Percentiles rank a stretch among this genome's conserved stretches.
These are phyloP conservation scores for Talinum fruticosum DNA, from an alignment of 148 eudicot species.

Conservation along the genomic window DNA sequence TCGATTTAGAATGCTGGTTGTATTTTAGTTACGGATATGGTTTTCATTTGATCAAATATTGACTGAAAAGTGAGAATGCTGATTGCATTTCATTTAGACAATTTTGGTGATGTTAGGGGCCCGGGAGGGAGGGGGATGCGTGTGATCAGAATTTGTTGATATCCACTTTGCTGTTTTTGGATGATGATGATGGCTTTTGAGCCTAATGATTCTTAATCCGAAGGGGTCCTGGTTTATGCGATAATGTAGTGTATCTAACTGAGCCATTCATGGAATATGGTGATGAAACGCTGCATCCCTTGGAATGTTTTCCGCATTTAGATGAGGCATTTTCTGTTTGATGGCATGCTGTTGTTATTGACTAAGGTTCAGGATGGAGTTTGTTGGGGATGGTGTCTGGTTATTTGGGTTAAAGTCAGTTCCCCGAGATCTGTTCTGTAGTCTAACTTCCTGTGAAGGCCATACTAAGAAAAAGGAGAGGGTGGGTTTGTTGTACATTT, in stretches of 20 bases:
- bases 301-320: too few species aligned
- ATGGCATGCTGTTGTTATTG: too few species aligned
- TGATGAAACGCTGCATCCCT: too few species aligned
- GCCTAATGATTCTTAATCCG: neutral
- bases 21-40: neutral
- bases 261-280: neutral
- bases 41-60: neutral
- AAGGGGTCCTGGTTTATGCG: neutral
- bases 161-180: neutral
- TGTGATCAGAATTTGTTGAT: neutral
- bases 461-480: too few species aligned
- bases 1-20: neutral
- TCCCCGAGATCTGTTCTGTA: too few species aligned
- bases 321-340: too few species aligned
- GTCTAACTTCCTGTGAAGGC: neutral
- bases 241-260: too few species aligned
- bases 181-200: neutral
- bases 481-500: neutral
- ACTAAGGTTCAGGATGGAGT: too few species aligned
- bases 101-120: neutral
- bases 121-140: too few species aligned
- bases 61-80: constrained; percentile 1
- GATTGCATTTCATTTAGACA: neutral
- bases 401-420: too few species aligned
- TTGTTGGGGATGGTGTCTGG: too few species aligned